Conservation (phyloP, 129 eudicot genomes). For the Chrysanthemum seticuspe region DNA sequence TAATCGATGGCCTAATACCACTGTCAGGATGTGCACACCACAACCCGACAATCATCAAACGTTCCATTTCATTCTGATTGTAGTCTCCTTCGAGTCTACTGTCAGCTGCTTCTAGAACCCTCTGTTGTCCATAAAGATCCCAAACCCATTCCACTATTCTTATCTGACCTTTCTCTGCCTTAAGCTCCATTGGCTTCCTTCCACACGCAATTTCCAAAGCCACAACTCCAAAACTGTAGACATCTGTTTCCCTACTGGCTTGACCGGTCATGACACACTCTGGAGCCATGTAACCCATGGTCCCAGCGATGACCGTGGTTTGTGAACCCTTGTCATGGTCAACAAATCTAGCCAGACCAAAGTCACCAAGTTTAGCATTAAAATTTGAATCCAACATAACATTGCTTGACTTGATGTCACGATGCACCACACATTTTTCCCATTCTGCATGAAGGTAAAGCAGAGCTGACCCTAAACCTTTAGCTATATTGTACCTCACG, state of each 20-base stretch:
- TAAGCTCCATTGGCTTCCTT: conserved; percentile 33
- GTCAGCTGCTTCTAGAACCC: conserved; percentile 46
- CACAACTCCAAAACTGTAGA: conserved; percentile 56
- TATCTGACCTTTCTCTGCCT: conserved; percentile 13
- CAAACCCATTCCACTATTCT: conserved; percentile 44
- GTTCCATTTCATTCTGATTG: conserved; percentile 37
- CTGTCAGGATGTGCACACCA: conserved; percentile 58
- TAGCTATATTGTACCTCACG: conserved; percentile 38
- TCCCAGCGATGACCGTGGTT: conserved; percentile 51
- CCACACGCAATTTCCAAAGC: conserved; percentile 49
- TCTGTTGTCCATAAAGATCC: conserved; percentile 39
- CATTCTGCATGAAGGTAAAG: conserved; percentile 44
- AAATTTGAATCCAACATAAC: conserved; percentile 52
- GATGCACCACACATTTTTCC: conserved; percentile 47
- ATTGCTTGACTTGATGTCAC: conserved; percentile 47
- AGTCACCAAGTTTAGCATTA: conserved; percentile 52
- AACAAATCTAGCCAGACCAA: conserved; percentile 48
- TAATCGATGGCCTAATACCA: conserved; percentile 37
- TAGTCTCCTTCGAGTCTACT: conserved; percentile 21
- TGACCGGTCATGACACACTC: conserved; percentile 45
- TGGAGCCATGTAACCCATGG: conserved; percentile 62
- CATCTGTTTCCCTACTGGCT: conserved; percentile 52
- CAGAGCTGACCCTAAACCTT: conserved; percentile 42
- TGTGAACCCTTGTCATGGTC: conserved; percentile 47
- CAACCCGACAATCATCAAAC: conserved; percentile 47